Evolutionary conservation across 2,329 filamentous ascomycete genomes (phyloP), one percentile per base, ranked within the genome.

Genomic region (Dichotomopilus funicola): DNA sequence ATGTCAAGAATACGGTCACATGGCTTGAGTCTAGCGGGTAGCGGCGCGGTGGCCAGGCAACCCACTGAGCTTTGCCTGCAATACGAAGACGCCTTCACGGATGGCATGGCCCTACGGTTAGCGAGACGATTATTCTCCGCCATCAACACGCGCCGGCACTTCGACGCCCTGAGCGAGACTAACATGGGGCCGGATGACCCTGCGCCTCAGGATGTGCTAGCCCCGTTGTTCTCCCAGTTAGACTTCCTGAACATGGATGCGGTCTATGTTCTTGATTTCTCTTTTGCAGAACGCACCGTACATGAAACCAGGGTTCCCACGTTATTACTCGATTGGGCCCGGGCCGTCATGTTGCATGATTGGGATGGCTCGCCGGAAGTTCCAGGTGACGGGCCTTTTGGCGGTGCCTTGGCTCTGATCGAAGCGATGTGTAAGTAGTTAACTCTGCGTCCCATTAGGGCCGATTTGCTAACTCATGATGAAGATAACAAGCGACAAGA

Each of bases 351-450:
- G 65, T 72, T 95, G 45, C 82, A 85, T 54, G 83, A 89, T 59
- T 96, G 91, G 91, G 81, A 92, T 65, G 88, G 89, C 0, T 81
- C 81, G 53, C 80, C 88, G 1, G 80, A 85, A 44, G 79, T 95
- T 51, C 75, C 82, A 2, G 83, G 81, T 53, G 85, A 87, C 64
- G 83, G 86, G 35, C 78, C 87, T 11, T 86, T 91, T 59, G 88
- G 89, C 11, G 87, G 89, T 51, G 89, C 90, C 6, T 72, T 96
- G 42, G 82, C 85, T 48, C 78, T 95, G 35, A 80, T 95, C 47
- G 76, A 81, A 35, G 79, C 83, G 31, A 79, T 95, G 68, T 86
- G 89, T 87, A 76, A 79, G 83, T 78, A 31, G 36, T 9, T 7
- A 5, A 45, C 10, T 5, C n/a, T 6, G 3, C 11, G 13, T 0